phyloP scores from a whole-genome alignment of 768 basidiomycete species.

The Chlorophyllum brunneum region DNA sequence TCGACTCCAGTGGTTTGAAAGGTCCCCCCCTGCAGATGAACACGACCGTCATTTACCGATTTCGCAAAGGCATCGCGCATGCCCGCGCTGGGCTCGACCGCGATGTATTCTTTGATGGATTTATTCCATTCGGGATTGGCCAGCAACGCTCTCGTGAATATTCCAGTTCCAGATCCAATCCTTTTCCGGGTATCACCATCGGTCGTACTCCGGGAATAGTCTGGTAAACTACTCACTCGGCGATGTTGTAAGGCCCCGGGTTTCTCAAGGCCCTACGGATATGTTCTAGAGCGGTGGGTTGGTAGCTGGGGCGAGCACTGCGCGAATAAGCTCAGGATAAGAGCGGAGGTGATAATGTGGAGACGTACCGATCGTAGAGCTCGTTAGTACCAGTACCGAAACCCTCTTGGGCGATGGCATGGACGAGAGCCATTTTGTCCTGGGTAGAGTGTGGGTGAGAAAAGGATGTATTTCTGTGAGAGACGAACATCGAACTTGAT shows the following conservation, averaged over 20 bases:
- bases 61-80: slow-evolving; percentile 75
- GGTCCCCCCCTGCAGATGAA: slow-evolving; percentile 56
- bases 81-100: slow-evolving; percentile 82
- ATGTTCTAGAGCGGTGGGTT: slow-evolving; percentile 51
- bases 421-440: slow-evolving; percentile 40
- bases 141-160: slow-evolving; percentile 82
- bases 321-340: background rate
- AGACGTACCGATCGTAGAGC: slow-evolving; percentile 63
- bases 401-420: slow-evolving; percentile 64
- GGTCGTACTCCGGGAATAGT: slow-evolving; percentile 1
- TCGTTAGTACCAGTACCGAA: slow-evolving; percentile 83
- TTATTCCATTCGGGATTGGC: slow-evolving; percentile 53
- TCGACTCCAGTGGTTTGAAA: slow-evolving; percentile 63
- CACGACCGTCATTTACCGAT: slow-evolving; percentile 49
- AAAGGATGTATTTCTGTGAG: background rate
- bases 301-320: slow-evolving; percentile 85
- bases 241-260: slow-evolving; percentile 49
- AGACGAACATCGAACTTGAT: background rate
- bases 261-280: slow-evolving; percentile 47
- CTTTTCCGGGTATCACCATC: slow-evolving; percentile 31
- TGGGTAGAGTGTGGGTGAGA: slow-evolving; percentile 1
- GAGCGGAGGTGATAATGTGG: background rate
- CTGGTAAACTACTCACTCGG: slow-evolving; percentile 73
- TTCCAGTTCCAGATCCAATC: slow-evolving; percentile 82
- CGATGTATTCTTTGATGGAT: slow-evolving; percentile 51